Evolutionary conservation across 2,329 filamentous ascomycete genomes (phyloP), one percentile per base, ranked within the genome.

Genomic region (Fusarium devonianum): DNA sequence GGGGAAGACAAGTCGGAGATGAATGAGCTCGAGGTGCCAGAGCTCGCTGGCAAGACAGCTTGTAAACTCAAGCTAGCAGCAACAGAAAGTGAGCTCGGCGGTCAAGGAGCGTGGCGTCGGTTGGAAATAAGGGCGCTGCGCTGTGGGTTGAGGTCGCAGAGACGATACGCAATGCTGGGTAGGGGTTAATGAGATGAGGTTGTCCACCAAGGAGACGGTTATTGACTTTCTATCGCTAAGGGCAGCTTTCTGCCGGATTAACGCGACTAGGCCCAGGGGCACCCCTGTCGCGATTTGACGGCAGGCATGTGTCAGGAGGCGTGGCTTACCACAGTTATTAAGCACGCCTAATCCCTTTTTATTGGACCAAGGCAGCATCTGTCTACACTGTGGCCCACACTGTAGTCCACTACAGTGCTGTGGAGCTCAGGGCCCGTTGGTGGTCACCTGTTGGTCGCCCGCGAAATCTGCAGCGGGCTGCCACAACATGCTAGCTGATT

Each of bases 291-390:
- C 67, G 65, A 67, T 53, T 44, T 42, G 43, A 49, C 61, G 50
- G 59, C 62, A 66, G 50, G 59, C 62, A 66, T 68, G 64, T 70
- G 68, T 69, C 65, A 66, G 56, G 62, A 64, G 64, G 52, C 48
- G 56, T 58, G 22, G 32, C 28, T 28, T 25, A 38, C 35, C n/a
- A 26, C 36, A 36, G 21, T 33, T 47, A 32, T 26, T 19, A 45
- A 45, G 32, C 41, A 40, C 29, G 29, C 46, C 23, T 26, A 4
- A 26, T 12, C 21, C 17, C 13, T 10, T 19, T 7, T 3, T n/a
- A 8, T 21, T 21, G 13, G 56, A 37, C 38, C 38, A 38, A 26
- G 22, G 45, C 40, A 46, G 39, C 17, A 30, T 29, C 22, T 36
- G 55, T 30, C 32, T 45, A 26, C 52, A 36, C 30, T 41, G 47